Evolutionary conservation across 768 basidiomycete genomes (phyloP), one percentile per base, ranked within the genome.

Genomic region (Phylloporus arenicola): DNA sequence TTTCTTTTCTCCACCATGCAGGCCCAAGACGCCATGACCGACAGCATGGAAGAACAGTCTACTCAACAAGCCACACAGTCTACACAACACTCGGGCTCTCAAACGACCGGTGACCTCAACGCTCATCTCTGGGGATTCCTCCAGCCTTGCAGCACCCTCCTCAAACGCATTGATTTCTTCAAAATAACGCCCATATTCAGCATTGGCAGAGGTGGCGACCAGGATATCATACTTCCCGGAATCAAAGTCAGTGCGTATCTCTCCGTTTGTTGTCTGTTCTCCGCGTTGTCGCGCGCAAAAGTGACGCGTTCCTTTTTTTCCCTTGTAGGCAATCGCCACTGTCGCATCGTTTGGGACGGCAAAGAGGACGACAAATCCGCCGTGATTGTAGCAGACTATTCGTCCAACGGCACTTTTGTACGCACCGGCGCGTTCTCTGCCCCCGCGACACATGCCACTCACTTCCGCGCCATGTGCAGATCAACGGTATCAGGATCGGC

Each of bases 81-180:
- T 14, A 75, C 74, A 0, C 72, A 75, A 47, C 47, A 58, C 22
- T 60, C 70, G 0, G 51, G 59, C 16, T 72, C 71, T 17, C 67
- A 70, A 45, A 11, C 24, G 22, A 8, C 42, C 22, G 50, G 48
- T 8, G 61, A 59, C 17, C 40, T 48, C 47, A 64, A 68, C 27
- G 17, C 50, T 6, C 67, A 76, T 44, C 78, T 88, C 49, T 89
- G 84, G 84, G 86, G 85, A 12, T 84, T 75, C 56, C 76, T 89
- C 45, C 78, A 82, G 40, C 86, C 87, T 6, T 84, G 82, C 59
- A 80, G 72, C 57, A 55, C 70, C 22, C 54, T 64, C 3, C 67
- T 84, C 7, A 68, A 67, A 19, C 77, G 83, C 30, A 75, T 88
- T 45, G 83, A 86, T 56, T 78, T 88, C 52, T 79, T 72, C 71